Percentiles rank a stretch among this genome's conserved stretches.
Evolutionary conservation across 805 yeast species (phyloP).

Genomic region (Yamadazyma endophytica): DNA sequence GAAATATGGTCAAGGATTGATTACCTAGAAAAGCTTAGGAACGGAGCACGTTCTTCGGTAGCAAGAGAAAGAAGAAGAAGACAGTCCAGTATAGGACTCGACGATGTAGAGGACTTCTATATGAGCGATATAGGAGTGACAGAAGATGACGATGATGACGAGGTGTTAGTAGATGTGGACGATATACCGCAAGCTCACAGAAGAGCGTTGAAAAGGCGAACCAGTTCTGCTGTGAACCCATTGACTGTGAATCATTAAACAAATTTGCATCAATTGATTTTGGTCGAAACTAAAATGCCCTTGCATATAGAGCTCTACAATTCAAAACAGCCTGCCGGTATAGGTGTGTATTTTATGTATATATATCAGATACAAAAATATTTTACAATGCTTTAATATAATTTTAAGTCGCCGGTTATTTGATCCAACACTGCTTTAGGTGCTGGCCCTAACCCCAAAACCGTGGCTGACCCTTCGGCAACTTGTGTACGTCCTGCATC

Average conservation of each 20-base stretch:
- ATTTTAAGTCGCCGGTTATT: constrained; percentile 73
- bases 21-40: constrained; percentile 35
- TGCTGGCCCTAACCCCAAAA: constrained; percentile 96
- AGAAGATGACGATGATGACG: constrained; percentile 28
- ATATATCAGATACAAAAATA: no score
- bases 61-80: constrained; percentile 28
- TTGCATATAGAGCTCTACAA: no score
- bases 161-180: constrained; percentile 35
- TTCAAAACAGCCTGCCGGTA: no score
- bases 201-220: constrained; percentile 31
- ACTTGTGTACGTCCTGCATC: constrained; percentile 98
- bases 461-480: constrained; percentile 95
- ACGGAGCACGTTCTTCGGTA: constrained; percentile 24
- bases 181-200: constrained; percentile 22
- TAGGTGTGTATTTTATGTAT: no score
- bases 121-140: constrained; percentile 38
- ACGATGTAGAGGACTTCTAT: constrained; percentile 40
- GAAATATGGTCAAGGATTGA: constrained; percentile 66
- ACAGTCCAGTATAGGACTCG: constrained; percentile 38
- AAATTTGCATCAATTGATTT: no score
- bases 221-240: constrained; percentile 42
- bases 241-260: constrained; percentile 17
- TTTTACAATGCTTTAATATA: constrained; percentile 63
- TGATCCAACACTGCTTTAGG: constrained; percentile 77
- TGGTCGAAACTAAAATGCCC: no score